Percentiles rank a stretch among this genome's conserved stretches.
phyloP scores from a whole-genome alignment of 2,329 filamentous ascomycete species.

The Aspergillus udagawae region DNA sequence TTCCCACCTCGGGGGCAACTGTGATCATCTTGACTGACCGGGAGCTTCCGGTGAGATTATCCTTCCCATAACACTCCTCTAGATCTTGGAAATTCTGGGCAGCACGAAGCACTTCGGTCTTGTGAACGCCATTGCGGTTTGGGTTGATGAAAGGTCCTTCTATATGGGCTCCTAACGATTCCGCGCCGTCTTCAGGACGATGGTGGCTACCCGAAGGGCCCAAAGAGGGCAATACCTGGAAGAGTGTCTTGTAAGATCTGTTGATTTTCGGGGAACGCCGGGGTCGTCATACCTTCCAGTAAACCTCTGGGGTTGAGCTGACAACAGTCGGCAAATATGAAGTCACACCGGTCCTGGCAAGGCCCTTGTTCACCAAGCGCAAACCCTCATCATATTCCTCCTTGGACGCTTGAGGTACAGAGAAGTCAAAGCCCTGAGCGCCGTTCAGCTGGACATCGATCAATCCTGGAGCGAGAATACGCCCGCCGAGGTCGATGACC shows the following conservation, averaged over 20 bases:
- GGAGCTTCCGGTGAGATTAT: slow-evolving; percentile 52
- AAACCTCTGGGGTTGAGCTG: slow-evolving; percentile 75
- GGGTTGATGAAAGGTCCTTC: slow-evolving; percentile 86
- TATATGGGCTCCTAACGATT: slow-evolving; percentile 84
- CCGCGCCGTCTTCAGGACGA: slow-evolving; percentile 64
- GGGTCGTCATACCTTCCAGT: slow-evolving; percentile 58
- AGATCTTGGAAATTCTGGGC: slow-evolving; percentile 60
- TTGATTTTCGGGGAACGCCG: not conserved
- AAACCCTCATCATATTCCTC: slow-evolving; percentile 69
- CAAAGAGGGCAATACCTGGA: slow-evolving; percentile 65
- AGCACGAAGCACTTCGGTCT: slow-evolving; percentile 64
- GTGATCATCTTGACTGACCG: slow-evolving; percentile 71
- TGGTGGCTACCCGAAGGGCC: slow-evolving; percentile 64
- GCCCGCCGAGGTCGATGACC: slow-evolving; percentile 74
- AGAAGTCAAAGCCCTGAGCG: slow-evolving; percentile 90
- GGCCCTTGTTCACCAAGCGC: slow-evolving; percentile 62
- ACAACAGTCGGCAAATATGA: slow-evolving; percentile 77
- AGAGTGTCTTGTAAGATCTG: not conserved
- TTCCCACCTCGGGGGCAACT: slow-evolving; percentile 74
- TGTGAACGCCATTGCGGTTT: slow-evolving; percentile 83
- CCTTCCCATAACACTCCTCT: slow-evolving; percentile 55
- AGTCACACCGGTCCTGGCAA: slow-evolving; percentile 78
- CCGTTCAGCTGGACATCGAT: slow-evolving; percentile 93
- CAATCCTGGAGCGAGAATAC: slow-evolving; percentile 78
- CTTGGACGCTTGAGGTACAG: slow-evolving; percentile 63